Evolutionary conservation across 805 yeast species (phyloP).

Genomic region (Myxozyma geophila): DNA sequence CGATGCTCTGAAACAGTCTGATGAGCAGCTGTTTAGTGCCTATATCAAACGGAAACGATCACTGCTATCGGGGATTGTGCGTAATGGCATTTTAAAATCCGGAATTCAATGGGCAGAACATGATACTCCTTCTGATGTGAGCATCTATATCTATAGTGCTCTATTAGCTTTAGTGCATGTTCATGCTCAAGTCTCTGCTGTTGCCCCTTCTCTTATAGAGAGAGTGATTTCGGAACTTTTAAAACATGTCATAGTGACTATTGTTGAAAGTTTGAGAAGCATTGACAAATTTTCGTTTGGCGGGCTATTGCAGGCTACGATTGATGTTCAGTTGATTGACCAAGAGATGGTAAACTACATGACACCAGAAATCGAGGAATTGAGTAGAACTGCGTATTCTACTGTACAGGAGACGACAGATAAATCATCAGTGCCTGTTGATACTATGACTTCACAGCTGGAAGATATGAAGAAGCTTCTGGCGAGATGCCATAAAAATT

Average conservation of each 20-base stretch:
- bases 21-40: slow-evolving; percentile 57
- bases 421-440: slow-evolving; percentile 20
- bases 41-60: slow-evolving; percentile 57
- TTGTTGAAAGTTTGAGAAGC: slow-evolving; percentile 50
- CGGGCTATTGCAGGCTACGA: slow-evolving; percentile 56
- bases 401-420: slow-evolving; percentile 35
- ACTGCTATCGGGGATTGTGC: slow-evolving; percentile 48
- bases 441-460: slow-evolving; percentile 29
- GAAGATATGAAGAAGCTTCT: slow-evolving; percentile 35
- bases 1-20: slow-evolving; percentile 54
- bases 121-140: slow-evolving; percentile 46
- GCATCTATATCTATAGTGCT: slow-evolving; percentile 56
- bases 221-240: slow-evolving; percentile 54
- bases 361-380: slow-evolving; percentile 24
- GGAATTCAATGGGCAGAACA: slow-evolving; percentile 52
- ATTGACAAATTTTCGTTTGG: slow-evolving; percentile 53
- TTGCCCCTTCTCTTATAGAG: slow-evolving; percentile 54
- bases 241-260: slow-evolving; percentile 48
- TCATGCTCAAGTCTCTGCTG: slow-evolving; percentile 56
- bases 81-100: slow-evolving; percentile 47
- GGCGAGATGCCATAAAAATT: slow-evolving; percentile 24
- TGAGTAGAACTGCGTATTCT: slow-evolving; percentile 30
- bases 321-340: slow-evolving; percentile 58
- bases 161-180: slow-evolving; percentile 56
- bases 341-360: slow-evolving; percentile 33